phyloP scores from a whole-genome alignment of 2,329 filamentous ascomycete species.

The Hymenoscyphus fructigenus region DNA sequence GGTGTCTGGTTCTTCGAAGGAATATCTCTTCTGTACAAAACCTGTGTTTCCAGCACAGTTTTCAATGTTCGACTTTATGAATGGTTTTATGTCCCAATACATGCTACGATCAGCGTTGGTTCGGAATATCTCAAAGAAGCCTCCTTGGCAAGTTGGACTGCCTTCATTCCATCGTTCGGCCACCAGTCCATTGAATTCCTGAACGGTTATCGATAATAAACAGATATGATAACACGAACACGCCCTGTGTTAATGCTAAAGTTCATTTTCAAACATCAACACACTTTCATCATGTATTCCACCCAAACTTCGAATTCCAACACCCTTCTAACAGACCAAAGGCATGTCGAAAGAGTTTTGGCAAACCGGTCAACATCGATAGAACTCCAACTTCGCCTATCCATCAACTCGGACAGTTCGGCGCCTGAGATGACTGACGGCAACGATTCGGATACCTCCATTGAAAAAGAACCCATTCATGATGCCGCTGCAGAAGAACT shows the following conservation, averaged over 20 bases:
- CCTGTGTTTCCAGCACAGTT: neutral
- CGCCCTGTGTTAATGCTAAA: neutral
- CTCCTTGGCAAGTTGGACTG: neutral
- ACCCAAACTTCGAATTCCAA: neutral
- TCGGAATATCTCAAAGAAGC: neutral
- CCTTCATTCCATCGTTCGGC: conserved; percentile 3
- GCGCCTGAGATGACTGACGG: neutral
- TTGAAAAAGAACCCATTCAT: neutral
- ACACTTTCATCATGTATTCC: neutral
- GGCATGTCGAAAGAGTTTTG: neutral
- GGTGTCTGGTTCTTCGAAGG: too few relatives aligned
- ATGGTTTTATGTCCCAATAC: neutral
- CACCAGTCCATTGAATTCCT: conserved; percentile 1
- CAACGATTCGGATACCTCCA: neutral
- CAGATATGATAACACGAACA: neutral
- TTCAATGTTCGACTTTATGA: neutral
- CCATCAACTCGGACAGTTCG: neutral
- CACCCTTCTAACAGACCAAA: neutral
- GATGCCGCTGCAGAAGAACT: neutral
- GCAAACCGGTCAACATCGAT: neutral
- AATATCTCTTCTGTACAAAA: neutral
- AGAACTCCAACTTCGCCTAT: conserved; percentile 3
- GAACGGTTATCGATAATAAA: neutral
- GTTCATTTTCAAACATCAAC: neutral
- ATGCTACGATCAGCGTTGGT: neutral